Evolutionary conservation across 805 yeast species (phyloP).

Genomic region (Zygotorulaspora florentina): DNA sequence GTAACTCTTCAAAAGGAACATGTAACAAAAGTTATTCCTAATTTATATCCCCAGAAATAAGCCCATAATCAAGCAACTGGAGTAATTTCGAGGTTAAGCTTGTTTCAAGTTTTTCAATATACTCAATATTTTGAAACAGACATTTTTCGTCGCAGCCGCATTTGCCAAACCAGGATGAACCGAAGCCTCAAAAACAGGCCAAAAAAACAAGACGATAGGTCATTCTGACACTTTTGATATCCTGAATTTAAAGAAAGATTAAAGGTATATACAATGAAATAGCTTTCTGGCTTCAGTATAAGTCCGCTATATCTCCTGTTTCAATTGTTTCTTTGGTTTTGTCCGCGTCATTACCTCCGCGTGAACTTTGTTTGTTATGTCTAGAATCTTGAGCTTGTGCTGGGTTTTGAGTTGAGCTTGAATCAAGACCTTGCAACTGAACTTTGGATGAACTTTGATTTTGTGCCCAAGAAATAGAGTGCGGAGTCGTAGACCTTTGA

Average conservation of each 20-base stretch:
- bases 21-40: too few species aligned
- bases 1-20: too few species aligned
- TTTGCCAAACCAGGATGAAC: too few species aligned
- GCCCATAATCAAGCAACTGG: too few species aligned
- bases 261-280: not conserved
- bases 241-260: slow-evolving; percentile 1
- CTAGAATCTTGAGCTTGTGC: not conserved
- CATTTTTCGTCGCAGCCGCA: not conserved
- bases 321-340: slow-evolving; percentile 1
- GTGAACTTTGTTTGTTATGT: not conserved
- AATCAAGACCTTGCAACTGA: not conserved
- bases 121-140: not conserved
- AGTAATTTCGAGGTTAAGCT: not conserved
- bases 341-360: not conserved
- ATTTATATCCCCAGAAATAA: not conserved
- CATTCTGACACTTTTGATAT: not conserved
- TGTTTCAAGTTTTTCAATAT: not conserved
- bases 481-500: not conserved
- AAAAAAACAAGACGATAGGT: not conserved
- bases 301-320: slow-evolving; percentile 13
- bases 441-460: not conserved
- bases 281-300: slow-evolving; percentile 6
- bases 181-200: not conserved
- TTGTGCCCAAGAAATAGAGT: not conserved
- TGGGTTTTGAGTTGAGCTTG: not conserved